These are phyloP conservation scores for Phialophora tarda DNA, from an alignment of 2,329 filamentous ascomycete genomes.

Conservation along the genomic window DNA sequence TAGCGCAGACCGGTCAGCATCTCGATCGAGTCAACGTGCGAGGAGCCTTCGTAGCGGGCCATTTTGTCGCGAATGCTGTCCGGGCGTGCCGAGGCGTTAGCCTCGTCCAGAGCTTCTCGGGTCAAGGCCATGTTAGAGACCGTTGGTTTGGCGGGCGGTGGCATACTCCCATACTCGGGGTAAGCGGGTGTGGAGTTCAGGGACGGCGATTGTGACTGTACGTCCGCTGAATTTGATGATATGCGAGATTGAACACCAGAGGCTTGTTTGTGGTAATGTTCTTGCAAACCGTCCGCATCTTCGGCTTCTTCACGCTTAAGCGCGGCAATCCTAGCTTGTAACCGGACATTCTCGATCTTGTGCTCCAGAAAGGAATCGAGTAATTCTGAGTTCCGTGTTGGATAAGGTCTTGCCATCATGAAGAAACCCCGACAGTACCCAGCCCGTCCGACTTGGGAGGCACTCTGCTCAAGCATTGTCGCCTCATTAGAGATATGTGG, in stretches of 20 bases:
- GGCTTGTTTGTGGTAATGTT: conserved; percentile 42
- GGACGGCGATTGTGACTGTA: conserved; percentile 31
- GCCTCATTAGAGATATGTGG: conserved; percentile 79
- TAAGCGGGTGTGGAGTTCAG: conserved; percentile 29
- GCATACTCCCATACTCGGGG: conserved; percentile 58
- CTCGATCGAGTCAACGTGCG: conserved; percentile 85
- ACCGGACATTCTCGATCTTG: conserved; percentile 92
- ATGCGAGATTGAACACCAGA: conserved; percentile 33
- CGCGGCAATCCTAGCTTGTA: conserved; percentile 82
- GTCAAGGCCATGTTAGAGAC: conserved; percentile 73
- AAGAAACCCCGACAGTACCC: conserved; percentile 87
- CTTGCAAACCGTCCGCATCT: conserved; percentile 69
- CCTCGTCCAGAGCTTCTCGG: conserved; percentile 78
- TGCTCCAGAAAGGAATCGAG: conserved; percentile 94
- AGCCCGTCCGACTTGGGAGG: conserved; percentile 67
- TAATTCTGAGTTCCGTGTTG: conserved; percentile 81
- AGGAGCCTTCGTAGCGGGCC: conserved; percentile 76
- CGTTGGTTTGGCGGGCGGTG: conserved; percentile 68
- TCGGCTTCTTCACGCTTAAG: conserved; percentile 84
- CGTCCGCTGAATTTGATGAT: conserved; percentile 33
- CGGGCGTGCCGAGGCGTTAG: conserved; percentile 66
- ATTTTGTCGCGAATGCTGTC: conserved; percentile 86
- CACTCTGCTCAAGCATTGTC: conserved; percentile 46
- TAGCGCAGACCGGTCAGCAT: conserved; percentile 90
- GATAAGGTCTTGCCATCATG: conserved; percentile 89